A percentile compares a stretch with the other conserved stretches of the same genome.
Conservation (phyloP, 1,139 yeast species). For the Debaryomyces nepalensis region DNA sequence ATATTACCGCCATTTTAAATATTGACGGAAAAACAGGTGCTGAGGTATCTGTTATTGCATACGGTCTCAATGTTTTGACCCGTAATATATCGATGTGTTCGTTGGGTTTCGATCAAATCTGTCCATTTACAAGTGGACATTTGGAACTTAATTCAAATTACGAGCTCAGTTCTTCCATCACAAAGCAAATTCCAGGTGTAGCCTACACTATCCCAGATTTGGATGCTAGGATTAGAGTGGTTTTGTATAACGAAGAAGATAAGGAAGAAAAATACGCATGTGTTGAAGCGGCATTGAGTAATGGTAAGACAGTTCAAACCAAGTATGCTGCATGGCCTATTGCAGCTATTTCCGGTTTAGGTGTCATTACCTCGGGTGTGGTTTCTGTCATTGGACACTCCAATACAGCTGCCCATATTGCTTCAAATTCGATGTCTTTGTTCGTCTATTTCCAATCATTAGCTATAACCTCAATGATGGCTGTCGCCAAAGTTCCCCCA, state of each 20-base stretch:
- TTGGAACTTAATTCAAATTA: constrained; percentile 68
- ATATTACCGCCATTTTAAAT: constrained; percentile 79
- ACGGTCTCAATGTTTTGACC: constrained; percentile 75
- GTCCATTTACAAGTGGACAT: constrained; percentile 90
- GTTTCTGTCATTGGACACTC: constrained; percentile 89
- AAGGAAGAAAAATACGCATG: constrained; percentile 69
- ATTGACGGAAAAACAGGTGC: constrained; percentile 77
- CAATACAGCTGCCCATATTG: constrained; percentile 94
- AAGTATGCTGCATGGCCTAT: constrained; percentile 96
- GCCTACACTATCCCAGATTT: constrained; percentile 93
- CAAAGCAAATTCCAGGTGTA: constrained; percentile 68
- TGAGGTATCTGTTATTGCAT: constrained; percentile 68
- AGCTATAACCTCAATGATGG: constrained; percentile 96
- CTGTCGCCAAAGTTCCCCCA: constrained; percentile 90
- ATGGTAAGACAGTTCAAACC: constrained; percentile 94
- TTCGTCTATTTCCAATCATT: constrained; percentile 93
- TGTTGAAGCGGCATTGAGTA: constrained; percentile 84
- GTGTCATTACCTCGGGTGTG: constrained; percentile 84
- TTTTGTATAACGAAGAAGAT: constrained; percentile 54
- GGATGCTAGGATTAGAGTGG: constrained; percentile 87
- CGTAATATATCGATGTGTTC: constrained; percentile 67
- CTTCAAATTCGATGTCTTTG: constrained; percentile 90
- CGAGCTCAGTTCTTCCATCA: constrained; percentile 45
- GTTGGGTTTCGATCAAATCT: constrained; percentile 55
- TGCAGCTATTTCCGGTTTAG: constrained; percentile 88